Conservation (phyloP, 306 rosid genomes). For the Acacia acuminata region DNA sequence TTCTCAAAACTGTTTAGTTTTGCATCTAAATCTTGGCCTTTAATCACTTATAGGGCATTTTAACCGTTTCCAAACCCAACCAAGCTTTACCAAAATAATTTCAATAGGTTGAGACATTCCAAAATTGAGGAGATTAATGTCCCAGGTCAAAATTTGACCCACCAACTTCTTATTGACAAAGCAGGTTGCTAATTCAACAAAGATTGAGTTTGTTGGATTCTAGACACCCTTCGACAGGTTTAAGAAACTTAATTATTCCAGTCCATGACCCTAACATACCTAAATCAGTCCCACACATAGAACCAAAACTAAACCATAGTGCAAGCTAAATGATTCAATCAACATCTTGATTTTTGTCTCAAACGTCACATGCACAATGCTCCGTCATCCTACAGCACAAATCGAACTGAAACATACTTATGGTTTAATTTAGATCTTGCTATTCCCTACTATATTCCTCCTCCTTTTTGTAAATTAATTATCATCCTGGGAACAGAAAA, state of each 20-base stretch:
- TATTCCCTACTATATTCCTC: not conserved
- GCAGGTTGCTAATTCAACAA: no score
- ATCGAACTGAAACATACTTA: not conserved
- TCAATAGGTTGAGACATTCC: not conserved
- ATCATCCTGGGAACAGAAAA: not conserved
- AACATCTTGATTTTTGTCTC: no score
- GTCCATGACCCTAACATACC: not conserved
- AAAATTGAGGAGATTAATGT: no score
- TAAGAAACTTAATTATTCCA: no score
- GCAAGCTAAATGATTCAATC: not conserved
- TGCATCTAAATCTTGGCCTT: not conserved
- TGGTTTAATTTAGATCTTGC: not conserved
- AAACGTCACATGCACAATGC: not conserved
- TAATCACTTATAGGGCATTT: not conserved
- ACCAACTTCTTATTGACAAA: no score
- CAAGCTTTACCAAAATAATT: not conserved
- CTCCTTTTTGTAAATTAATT: not conserved
- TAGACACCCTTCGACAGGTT: no score
- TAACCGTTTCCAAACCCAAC: not conserved
- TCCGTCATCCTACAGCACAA: not conserved
- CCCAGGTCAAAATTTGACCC: no score
- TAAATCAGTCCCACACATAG: not conserved
- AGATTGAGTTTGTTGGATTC: no score
- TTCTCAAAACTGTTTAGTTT: not conserved
- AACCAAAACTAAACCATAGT: not conserved